Conservation (phyloP, 352 stramenopile genomes). For the Phytopythium oedochilum region DNA sequence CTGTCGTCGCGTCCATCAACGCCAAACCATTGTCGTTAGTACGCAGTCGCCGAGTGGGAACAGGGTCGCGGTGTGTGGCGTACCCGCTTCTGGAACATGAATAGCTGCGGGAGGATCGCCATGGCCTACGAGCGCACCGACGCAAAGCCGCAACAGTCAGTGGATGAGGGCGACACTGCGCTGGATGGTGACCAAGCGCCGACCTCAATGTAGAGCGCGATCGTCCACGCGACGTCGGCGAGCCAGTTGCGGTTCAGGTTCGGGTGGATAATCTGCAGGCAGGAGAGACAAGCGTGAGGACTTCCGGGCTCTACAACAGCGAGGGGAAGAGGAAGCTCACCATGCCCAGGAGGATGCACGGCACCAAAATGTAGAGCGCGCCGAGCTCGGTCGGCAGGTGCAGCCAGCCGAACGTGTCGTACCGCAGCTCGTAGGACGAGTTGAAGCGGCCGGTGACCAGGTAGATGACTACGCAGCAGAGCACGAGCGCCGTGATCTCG, state of each 20-base stretch:
- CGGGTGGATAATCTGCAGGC: slow-evolving; percentile 90
- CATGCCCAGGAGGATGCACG: slow-evolving; percentile 86
- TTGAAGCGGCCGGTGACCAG: slow-evolving; percentile 92
- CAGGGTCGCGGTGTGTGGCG: slow-evolving; percentile 7
- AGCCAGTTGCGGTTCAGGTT: slow-evolving; percentile 97
- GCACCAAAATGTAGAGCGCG: slow-evolving; percentile 80
- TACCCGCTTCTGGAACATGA: slow-evolving; percentile 98
- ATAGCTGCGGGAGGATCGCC: slow-evolving; percentile 97
- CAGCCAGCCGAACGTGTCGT: slow-evolving; percentile 94
- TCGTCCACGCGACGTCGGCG: slow-evolving; percentile 96
- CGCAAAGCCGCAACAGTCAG: background rate
- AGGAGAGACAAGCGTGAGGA: slow-evolving; percentile 1
- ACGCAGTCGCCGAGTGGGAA: background rate
- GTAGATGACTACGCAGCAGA: slow-evolving; percentile 89
- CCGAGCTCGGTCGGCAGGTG: slow-evolving; percentile 82
- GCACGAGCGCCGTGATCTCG: slow-evolving; percentile 88
- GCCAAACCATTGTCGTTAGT: background rate
- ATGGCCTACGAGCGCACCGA: slow-evolving; percentile 33
- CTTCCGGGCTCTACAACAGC: too few species aligned
- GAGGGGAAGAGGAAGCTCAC: slow-evolving; percentile 26
- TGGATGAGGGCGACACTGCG: too few species aligned
- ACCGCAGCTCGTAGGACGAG: slow-evolving; percentile 93
- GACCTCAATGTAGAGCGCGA: slow-evolving; percentile 97
- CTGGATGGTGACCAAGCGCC: background rate
- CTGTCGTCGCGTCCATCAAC: slow-evolving; percentile 15